Evolutionary conservation across 306 rosid genomes (phyloP).

Genomic region (Nissolia schottii): DNA sequence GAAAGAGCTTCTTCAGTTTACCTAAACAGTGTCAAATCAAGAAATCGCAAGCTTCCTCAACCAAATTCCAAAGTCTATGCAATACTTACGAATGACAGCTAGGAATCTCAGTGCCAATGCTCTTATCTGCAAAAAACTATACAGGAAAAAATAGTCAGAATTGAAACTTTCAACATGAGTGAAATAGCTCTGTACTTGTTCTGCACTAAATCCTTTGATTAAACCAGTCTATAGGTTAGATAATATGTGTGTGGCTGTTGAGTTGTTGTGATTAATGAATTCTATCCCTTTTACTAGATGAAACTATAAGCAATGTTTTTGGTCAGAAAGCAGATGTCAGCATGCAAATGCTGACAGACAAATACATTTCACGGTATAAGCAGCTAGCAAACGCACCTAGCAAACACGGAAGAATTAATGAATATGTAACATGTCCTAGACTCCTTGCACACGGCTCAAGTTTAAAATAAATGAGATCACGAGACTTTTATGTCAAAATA

Average conservation of each 20-base stretch:
- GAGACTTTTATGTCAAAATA: background rate
- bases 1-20: conserved; percentile 26
- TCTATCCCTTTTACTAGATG: background rate
- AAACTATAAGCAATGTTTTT: background rate
- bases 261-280: background rate
- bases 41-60: conserved; percentile 16
- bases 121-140: conserved; percentile 65
- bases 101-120: conserved; percentile 58
- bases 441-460: background rate
- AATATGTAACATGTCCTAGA: conserved; percentile 2
- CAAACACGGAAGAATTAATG: background rate
- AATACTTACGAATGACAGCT: conserved; percentile 62
- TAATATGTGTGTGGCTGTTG: conserved; percentile 14
- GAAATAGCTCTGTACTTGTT: background rate
- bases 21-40: conserved; percentile 5
- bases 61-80: conserved; percentile 17
- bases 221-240: conserved; percentile 12
- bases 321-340: background rate
- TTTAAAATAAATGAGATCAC: background rate
- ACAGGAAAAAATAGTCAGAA: conserved; percentile 39
- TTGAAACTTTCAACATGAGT: conserved; percentile 9
- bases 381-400: background rate
- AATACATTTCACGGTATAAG: background rate
- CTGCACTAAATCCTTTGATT: background rate
- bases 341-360: background rate